Percentiles rank a stretch among this genome's conserved stretches.
Conservation (phyloP, 2,329 filamentous ascomycete species). For the Reticulascus tulasneorum region DNA sequence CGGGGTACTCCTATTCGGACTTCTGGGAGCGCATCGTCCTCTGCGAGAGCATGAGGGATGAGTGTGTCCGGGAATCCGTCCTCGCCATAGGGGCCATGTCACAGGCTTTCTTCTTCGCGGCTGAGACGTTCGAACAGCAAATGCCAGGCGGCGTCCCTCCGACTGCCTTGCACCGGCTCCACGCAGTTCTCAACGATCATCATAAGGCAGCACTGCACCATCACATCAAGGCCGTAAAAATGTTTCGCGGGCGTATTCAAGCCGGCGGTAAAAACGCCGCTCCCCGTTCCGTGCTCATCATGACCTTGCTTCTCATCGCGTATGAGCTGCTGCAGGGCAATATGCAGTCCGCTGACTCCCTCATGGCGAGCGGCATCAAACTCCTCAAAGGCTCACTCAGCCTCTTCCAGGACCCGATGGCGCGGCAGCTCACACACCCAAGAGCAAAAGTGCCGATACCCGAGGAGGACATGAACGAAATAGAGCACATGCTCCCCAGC, state of each 20-base stretch:
- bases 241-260: constrained; percentile 11
- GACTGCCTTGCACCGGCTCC: neutral
- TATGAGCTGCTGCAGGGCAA: constrained; percentile 17
- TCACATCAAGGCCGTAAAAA: constrained; percentile 11
- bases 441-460: neutral
- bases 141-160: neutral
- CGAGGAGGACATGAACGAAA: constrained; percentile 11
- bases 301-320: constrained; percentile 14
- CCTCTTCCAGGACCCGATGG: neutral
- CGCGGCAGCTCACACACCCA: neutral
- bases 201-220: constrained; percentile 12
- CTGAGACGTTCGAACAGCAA: neutral
- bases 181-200: constrained; percentile 3
- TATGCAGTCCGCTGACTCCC: constrained; percentile 6
- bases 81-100: constrained; percentile 18
- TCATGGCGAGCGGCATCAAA: constrained; percentile 8
- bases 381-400: constrained; percentile 7
- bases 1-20: constrained; percentile 15
- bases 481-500: constrained; percentile 10
- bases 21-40: constrained; percentile 19
- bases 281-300: constrained; percentile 12
- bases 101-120: constrained; percentile 9
- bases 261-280: neutral
- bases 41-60: constrained; percentile 12
- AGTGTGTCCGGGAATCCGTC: constrained; percentile 16